These are phyloP conservation scores for Penicillium verrucosum DNA, from an alignment of 2,329 filamentous ascomycete genomes.

Conservation along the genomic window DNA sequence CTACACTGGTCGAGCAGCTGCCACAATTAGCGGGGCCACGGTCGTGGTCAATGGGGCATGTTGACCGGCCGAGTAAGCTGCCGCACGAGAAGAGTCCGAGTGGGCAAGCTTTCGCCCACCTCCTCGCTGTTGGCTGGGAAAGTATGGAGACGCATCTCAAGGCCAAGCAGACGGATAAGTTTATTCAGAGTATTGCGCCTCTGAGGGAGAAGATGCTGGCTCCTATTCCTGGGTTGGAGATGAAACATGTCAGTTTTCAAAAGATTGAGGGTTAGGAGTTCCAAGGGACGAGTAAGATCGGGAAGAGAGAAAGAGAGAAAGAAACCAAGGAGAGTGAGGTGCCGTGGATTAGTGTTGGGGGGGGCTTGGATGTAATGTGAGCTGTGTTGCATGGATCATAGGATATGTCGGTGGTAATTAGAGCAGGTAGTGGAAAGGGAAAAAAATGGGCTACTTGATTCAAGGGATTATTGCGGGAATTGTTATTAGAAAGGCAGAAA, in stretches of 20 bases:
- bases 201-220: slow-evolving; percentile 42
- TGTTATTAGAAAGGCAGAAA: slow-evolving; percentile 22
- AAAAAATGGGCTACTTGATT: slow-evolving; percentile 16
- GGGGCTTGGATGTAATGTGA: neutral
- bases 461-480: slow-evolving; percentile 19
- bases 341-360: neutral
- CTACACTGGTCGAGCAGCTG: slow-evolving; percentile 30
- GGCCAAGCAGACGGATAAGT: slow-evolving; percentile 46
- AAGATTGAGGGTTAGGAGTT: slow-evolving; percentile 20
- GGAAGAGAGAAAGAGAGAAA: neutral
- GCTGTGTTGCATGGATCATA: slow-evolving; percentile 1
- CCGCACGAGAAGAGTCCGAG: slow-evolving; percentile 37
- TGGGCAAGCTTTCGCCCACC: slow-evolving; percentile 43
- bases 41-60: slow-evolving; percentile 37
- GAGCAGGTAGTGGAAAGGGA: neutral
- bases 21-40: slow-evolving; percentile 26
- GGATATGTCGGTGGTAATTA: slow-evolving; percentile 5
- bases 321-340: neutral
- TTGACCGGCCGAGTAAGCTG: slow-evolving; percentile 35
- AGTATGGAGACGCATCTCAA: slow-evolving; percentile 50
- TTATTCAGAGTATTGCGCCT: slow-evolving; percentile 41
- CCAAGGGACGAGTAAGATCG: neutral
- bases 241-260: slow-evolving; percentile 46
- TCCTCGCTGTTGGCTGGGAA: slow-evolving; percentile 52
- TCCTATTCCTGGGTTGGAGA: slow-evolving; percentile 40